Evolutionary conservation across 441 rosid species (phyloP).

Genomic region (Jatropha podagrica): DNA sequence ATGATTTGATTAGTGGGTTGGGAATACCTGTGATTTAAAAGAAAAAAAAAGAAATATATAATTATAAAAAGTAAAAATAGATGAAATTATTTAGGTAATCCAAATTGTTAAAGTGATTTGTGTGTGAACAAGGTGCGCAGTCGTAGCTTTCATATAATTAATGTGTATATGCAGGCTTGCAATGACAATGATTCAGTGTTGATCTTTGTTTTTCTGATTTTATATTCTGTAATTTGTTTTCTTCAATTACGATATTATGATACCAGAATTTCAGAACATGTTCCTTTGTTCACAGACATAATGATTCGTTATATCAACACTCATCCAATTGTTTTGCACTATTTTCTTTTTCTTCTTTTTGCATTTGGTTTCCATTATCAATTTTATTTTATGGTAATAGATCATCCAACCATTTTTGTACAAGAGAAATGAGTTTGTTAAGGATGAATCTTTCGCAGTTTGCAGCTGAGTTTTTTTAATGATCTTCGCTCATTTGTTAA

Average conservation of each 20-base stretch:
- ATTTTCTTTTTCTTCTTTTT: not conserved
- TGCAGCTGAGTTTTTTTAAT: too few species aligned
- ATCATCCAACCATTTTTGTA: too few species aligned
- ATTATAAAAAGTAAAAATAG: too few species aligned
- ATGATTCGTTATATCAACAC: constrained; percentile 26
- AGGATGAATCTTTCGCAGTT: too few species aligned
- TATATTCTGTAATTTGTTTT: not conserved
- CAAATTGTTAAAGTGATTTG: not conserved
- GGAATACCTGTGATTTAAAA: too few species aligned
- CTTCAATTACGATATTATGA: not conserved
- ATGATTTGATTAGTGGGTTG: too few species aligned
- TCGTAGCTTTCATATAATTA: not conserved
- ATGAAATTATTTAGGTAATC: not conserved
- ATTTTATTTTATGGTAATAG: too few species aligned
- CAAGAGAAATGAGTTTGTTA: too few species aligned
- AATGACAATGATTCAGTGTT: not conserved
- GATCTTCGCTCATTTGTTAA: too few species aligned
- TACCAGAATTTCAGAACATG: not conserved
- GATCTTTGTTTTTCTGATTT: not conserved
- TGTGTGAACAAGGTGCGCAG: constrained; percentile 25
- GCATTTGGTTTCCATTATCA: too few species aligned
- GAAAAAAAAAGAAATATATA: too few species aligned
- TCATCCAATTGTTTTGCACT: constrained; percentile 9
- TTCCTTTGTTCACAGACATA: constrained; percentile 9
- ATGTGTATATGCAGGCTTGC: not conserved